A percentile compares a stretch with the other conserved stretches of the same genome.
Conservation (phyloP, 495 filamentous ascomycete genomes). For the Tuber melanosporum region DNA sequence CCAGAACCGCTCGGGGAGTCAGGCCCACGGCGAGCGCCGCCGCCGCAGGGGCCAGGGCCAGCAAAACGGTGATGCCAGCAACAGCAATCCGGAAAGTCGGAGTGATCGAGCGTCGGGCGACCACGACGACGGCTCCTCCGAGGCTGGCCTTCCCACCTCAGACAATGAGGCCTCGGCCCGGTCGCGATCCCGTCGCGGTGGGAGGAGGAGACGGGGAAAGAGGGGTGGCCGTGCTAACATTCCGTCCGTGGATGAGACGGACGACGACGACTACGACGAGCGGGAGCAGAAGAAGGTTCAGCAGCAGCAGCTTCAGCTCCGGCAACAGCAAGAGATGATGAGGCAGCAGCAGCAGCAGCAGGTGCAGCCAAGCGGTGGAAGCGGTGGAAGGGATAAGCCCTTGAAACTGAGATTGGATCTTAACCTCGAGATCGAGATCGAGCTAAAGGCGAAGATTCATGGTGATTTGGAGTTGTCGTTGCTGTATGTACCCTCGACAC, state of each 20-base stretch:
- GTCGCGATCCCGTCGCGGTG: constrained; percentile 20
- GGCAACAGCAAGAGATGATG: constrained; percentile 20
- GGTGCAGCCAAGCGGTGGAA: constrained; percentile 43
- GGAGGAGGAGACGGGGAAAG: constrained; percentile 17
- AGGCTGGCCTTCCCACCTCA: not conserved
- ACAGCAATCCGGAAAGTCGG: not conserved
- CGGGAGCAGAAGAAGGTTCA: constrained; percentile 28
- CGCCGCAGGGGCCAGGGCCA: not conserved
- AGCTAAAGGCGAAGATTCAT: constrained; percentile 89
- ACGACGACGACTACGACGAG: constrained; percentile 38
- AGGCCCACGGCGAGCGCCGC: not conserved
- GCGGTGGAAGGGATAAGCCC: constrained; percentile 48
- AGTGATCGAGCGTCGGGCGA: not conserved
- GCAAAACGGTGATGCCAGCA: not conserved
- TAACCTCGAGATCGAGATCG: constrained; percentile 84
- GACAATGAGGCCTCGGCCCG: constrained; percentile 6
- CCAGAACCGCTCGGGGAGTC: no score
- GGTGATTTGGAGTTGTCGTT: constrained; percentile 81
- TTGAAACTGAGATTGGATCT: constrained; percentile 71
- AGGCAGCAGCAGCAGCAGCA: constrained; percentile 21
- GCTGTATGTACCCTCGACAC: constrained; percentile 55
- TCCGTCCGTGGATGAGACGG: constrained; percentile 11
- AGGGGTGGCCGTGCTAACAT: not conserved
- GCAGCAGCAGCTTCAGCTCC: constrained; percentile 20
- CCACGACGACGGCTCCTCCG: constrained; percentile 11